Evolutionary conservation across 116 monocot species (phyloP), one percentile per base, ranked within the genome.

Genomic region (Cymodocea nodosa): DNA sequence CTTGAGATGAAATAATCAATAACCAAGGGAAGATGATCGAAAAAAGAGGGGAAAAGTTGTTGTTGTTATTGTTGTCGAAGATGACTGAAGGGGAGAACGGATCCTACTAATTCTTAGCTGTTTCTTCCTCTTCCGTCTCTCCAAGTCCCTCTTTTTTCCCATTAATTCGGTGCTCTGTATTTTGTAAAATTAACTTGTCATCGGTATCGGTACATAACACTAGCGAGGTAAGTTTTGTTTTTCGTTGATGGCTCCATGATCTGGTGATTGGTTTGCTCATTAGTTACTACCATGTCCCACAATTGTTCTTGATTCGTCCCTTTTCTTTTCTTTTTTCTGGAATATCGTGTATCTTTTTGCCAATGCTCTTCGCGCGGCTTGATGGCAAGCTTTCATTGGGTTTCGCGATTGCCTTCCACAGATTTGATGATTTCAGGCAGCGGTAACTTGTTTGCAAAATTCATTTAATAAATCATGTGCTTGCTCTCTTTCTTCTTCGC

Each of bases 151-250:
- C 37, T 35, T 23, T 57, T 22, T 24, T 6, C 57, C 12, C 20
- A 18, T 20, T 3, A 22, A 4, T 57, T 13, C 10, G 10, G 19
- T 14, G 22, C 17, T 61, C n/a, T 35, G 34, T 37, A 36, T 61
- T 61, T 37, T 61, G 61, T 61, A 39, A 61, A 61, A 61, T 61
- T 61, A 10, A 61, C 30, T 61, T 35, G 18, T 61, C 36, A 61
- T 34, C 17, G 30, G 3, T 30, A 19, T 16, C 61, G 36, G 61
- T 61, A 37, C 61, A 39, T 61, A 61, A 61, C n/a, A 35, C 16
- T 34, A 61, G 61, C 16, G 36, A 35, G 24, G 25, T 61, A 36
- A 35, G 30, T 30, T 30, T 30, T 30, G 3, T 30, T 30, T 54
- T 54, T 54, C 54, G 0, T 44, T 12, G 17, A 17, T n/a, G 20